These are phyloP conservation scores for Dendrobium huoshanense DNA, from an alignment of 106 monocot species.

Conservation along the genomic window DNA sequence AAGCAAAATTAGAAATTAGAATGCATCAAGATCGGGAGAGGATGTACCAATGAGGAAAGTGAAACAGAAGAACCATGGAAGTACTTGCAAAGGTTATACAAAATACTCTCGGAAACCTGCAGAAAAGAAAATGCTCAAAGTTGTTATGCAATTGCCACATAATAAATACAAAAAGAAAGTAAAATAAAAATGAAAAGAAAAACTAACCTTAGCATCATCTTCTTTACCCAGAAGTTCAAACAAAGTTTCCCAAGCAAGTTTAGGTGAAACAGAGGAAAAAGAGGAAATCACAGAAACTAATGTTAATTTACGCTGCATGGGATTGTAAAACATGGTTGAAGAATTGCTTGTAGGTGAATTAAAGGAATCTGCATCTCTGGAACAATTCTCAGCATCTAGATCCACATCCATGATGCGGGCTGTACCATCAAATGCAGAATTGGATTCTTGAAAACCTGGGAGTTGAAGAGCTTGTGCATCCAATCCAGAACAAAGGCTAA, in stretches of 20 bases:
- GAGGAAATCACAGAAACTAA: constrained; percentile 48
- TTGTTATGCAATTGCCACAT: not conserved
- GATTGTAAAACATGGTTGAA: constrained; percentile 20
- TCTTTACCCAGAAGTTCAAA: constrained; percentile 37
- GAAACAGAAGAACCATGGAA: constrained; percentile 30
- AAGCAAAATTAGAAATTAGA: constrained; percentile 3
- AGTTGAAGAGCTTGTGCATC: constrained; percentile 14
- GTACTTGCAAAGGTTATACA: constrained; percentile 47
- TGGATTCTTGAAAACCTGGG: constrained; percentile 20
- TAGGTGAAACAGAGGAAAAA: constrained; percentile 58
- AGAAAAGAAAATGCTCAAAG: constrained; percentile 1
- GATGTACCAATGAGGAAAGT: constrained; percentile 50
- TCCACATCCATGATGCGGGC: constrained; percentile 62
- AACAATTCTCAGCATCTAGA: constrained; percentile 53
- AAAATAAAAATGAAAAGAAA: not conserved
- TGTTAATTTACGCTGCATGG: constrained; percentile 42
- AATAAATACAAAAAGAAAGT: not conserved
- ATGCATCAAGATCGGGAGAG: constrained; percentile 2
- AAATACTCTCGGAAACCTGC: constrained; percentile 50
- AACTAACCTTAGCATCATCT: constrained; percentile 56
- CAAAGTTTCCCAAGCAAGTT: constrained; percentile 57
- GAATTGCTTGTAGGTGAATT: constrained; percentile 20
- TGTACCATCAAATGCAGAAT: constrained; percentile 15
- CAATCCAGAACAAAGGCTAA: constrained; percentile 5
- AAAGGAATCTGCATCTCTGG: constrained; percentile 42